Evolutionary conservation across 192 early-diverging fungal species (phyloP), one percentile per base, ranked within the genome.

Genomic region (Backusella mclennaniae): DNA sequence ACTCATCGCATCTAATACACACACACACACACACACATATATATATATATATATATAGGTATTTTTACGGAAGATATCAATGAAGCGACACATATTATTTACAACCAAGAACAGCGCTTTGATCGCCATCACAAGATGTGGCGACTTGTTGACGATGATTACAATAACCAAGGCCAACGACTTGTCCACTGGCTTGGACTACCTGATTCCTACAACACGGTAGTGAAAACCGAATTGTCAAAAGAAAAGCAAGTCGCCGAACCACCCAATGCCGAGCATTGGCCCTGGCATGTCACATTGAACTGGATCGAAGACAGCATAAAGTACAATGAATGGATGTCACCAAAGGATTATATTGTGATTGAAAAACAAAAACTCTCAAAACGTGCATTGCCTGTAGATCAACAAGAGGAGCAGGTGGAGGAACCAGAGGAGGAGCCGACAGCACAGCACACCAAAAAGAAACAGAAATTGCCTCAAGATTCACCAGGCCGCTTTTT

Each of bases 261-360:
- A 31, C 70, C 82, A 26, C 88, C 85, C 11, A 82, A 88, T 46
- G 67, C 59, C 4, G 89, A 89, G 0, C 5, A 52, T 35, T 56
- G 41, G 26, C 85, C 91, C 0, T 92, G 90, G 89, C 85, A 85
- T 44, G 86, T 95, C 6, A 88, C 87, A 41, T 75, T 71, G 3
- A 85, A 89, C 44, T 96, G 93, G 93, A 73, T 96, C 33, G 80
- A 85, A 3, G 93, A 94, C 76, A 95, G 93, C 82, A 67, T 81
- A 29, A 80, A 79, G 35, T 93, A 88, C 76, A 90, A 91, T 79
- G 92, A 94, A 73, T 94, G 93, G 93, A 88, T 91, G 84, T 92
- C 91, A 69, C 92, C 93, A 68, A 89, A 90, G 77, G 95, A 96
- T 81, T 95, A 94, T 59, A 26, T 49, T 21, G 49, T 36, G 71